Evolutionary conservation across 2,329 filamentous ascomycete species (phyloP), one percentile per base, ranked within the genome.

Genomic region (Hypoxylon sp.): DNA sequence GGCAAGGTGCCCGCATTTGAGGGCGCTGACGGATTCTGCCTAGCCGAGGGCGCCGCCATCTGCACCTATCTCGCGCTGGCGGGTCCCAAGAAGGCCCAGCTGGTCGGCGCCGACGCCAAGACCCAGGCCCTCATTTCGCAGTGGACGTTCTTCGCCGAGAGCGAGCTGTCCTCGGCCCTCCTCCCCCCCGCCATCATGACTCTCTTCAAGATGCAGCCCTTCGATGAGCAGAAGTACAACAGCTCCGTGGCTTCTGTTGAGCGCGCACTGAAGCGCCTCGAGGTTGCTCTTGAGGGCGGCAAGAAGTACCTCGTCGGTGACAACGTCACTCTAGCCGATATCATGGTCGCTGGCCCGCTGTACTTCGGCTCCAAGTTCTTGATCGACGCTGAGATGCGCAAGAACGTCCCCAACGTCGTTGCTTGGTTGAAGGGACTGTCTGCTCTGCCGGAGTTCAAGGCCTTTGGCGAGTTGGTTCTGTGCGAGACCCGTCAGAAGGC

Each of bases 1-100:
- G 85, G 84, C 73, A 87, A 86, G 73, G 82, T 86, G 7, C 85
- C 85, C 8, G 81, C 80, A 46, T 82, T 87, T 59, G 82, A 84
- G 72, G 79, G 79, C 35, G 77, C 83, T 20, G 83, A 86, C 70
- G 85, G 85, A 50, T 81, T 85, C 73, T 76, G 69, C 70, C 56
- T 87, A 30, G 73, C 80, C 65, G 85, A 87, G 69, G 79, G 80
- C 37, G 79, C 80, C 37, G 85, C 85, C 57, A 87, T 87, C 72
- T 77, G 79, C n/a, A 76, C 76, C 46, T 85, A 84, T 75, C 65
- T 86, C 44, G 83, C 84, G 49, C 81, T 81, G 59, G 79, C 78
- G 35, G 85, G 85, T 2, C 82, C 84, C 44, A 76, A 77, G 58
- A 78, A 79, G 6, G 73, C 68, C 4, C 84, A 86, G 74, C 80